A percentile compares a stretch with the other conserved stretches of the same genome.
phyloP scores from a whole-genome alignment of 768 basidiomycete species.

The Neoboletus brunneissimus region DNA sequence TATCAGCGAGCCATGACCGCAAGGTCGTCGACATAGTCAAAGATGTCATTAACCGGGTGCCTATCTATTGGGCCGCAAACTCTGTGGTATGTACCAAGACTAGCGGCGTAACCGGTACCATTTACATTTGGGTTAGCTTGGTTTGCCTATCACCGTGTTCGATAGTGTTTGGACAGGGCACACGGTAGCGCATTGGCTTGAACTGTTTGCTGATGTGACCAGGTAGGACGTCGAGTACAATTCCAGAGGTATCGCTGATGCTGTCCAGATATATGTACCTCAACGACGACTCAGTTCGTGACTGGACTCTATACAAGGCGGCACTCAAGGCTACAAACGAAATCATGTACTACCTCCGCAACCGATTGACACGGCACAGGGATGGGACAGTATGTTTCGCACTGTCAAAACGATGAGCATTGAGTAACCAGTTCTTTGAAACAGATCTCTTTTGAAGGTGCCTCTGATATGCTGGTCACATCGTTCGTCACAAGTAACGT shows the following conservation, averaged over 20 bases:
- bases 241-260: neutral
- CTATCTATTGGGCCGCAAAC: conserved; percentile 59
- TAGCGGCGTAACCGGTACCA: neutral
- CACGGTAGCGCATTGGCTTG: conserved; percentile 42
- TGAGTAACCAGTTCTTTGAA: neutral
- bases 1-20: neutral
- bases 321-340: conserved; percentile 26
- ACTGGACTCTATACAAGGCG: conserved; percentile 33
- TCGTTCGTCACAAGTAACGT: conserved; percentile 23
- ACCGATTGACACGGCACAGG: conserved; percentile 18
- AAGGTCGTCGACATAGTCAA: conserved; percentile 56
- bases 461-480: conserved; percentile 19
- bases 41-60: conserved; percentile 64
- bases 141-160: conserved; percentile 37
- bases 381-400: conserved; percentile 20
- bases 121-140: conserved; percentile 5
- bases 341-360: conserved; percentile 24
- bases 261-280: conserved; percentile 36
- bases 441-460: conserved; percentile 20
- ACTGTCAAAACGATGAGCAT: neutral
- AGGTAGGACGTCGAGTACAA: conserved; percentile 21
- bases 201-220: conserved; percentile 48
- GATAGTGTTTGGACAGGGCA: conserved; percentile 38
- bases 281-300: conserved; percentile 29
- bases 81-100: conserved; percentile 44